phyloP scores from a whole-genome alignment of 192 early-diverging fungal species.

The Rhizophlyctis rosea region DNA sequence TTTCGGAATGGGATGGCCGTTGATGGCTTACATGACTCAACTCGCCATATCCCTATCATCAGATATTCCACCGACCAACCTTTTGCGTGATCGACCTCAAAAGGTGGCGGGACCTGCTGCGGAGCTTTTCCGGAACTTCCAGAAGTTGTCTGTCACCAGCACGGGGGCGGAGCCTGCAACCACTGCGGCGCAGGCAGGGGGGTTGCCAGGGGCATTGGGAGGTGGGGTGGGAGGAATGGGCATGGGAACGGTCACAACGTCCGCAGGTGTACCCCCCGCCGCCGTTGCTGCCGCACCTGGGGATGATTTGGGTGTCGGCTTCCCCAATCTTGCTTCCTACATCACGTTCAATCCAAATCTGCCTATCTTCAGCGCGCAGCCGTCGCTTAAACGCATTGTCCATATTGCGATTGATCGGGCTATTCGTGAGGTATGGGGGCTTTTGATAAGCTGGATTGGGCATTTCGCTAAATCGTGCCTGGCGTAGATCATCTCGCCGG shows the following conservation, averaged over 20 bases:
- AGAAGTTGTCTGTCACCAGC: neutral
- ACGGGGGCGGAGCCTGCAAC: slow-evolving; percentile 7
- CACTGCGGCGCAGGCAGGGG: neutral
- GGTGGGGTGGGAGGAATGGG: too few species aligned
- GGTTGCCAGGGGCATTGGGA: too few species aligned
- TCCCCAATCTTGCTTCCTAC: slow-evolving; percentile 63
- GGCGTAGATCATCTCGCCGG: slow-evolving; percentile 67
- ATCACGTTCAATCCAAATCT: slow-evolving; percentile 80
- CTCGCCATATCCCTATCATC: neutral
- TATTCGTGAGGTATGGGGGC: slow-evolving; percentile 68
- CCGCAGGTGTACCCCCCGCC: too few species aligned
- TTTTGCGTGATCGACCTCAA: slow-evolving; percentile 60
- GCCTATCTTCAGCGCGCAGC: slow-evolving; percentile 76
- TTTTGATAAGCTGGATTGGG: slow-evolving; percentile 1
- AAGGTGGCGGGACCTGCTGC: neutral
- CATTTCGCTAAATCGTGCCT: neutral
- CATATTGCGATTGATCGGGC: slow-evolving; percentile 84
- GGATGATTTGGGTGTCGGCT: too few species aligned
- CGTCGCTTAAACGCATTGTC: slow-evolving; percentile 84
- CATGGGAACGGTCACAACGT: too few species aligned
- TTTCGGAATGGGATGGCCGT: neutral
- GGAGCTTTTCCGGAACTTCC: slow-evolving; percentile 1
- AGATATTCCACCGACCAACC: slow-evolving; percentile 63
- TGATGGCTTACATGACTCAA: neutral
- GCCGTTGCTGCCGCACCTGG: too few species aligned